Evolutionary conservation across 2,329 filamentous ascomycete genomes (phyloP).

Genomic region (Samsoniella hepiali): DNA sequence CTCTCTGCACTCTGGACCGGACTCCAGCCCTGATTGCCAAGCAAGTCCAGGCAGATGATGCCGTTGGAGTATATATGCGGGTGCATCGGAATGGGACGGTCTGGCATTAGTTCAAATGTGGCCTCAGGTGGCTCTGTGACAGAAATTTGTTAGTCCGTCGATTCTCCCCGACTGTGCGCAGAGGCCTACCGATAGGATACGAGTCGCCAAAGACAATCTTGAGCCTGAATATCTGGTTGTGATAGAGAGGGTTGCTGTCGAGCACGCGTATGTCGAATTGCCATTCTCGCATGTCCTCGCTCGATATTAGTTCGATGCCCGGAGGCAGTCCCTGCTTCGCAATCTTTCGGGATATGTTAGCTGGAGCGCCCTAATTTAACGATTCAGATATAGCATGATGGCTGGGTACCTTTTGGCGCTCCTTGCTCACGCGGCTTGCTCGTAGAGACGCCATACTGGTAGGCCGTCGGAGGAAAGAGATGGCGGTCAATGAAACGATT

Average conservation of each 20-base stretch:
- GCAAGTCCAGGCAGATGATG: slow-evolving; percentile 94
- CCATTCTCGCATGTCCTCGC: slow-evolving; percentile 75
- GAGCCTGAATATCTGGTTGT: slow-evolving; percentile 73
- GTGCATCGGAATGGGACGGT: slow-evolving; percentile 80
- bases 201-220: slow-evolving; percentile 80
- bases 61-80: slow-evolving; percentile 98
- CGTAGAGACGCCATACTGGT: slow-evolving; percentile 26
- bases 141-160: background rate
- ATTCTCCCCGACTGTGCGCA: background rate
- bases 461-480: background rate
- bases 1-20: slow-evolving; percentile 97
- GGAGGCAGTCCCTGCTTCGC: slow-evolving; percentile 54
- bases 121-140: slow-evolving; percentile 85
- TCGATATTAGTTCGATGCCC: slow-evolving; percentile 74
- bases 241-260: slow-evolving; percentile 86
- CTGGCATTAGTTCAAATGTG: slow-evolving; percentile 68
- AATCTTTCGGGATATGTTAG: slow-evolving; percentile 40
- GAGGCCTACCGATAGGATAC: slow-evolving; percentile 79
- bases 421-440: slow-evolving; percentile 29
- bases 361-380: background rate
- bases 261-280: slow-evolving; percentile 86
- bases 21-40: slow-evolving; percentile 86
- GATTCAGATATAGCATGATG: background rate
- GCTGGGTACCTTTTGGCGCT: slow-evolving; percentile 28
- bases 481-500: background rate